Evolutionary conservation across 2,329 filamentous ascomycete genomes (phyloP), one percentile per base, ranked within the genome.

Genomic region (Conoideocrella luteorostrata): DNA sequence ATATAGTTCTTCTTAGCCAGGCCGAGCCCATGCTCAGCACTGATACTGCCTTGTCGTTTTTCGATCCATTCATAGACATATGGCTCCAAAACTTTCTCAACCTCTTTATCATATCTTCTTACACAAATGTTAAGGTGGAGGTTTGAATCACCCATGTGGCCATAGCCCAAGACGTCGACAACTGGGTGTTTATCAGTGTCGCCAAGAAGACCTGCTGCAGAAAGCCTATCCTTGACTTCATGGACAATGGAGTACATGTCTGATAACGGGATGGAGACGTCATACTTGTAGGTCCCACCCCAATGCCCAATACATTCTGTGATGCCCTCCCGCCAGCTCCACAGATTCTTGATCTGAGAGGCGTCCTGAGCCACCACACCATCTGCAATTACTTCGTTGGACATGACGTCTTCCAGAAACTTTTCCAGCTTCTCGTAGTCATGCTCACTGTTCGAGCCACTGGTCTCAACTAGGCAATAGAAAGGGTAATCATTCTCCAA

Each of bases 21-120:
- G 13, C 93, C 93, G 32, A 98, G 69, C 4, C 93, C 93, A 63
- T 98, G 93, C 69, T 98, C 93, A 39, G 93, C 93, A 59, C 89
- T 95, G 66, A 98, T 96, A 65, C 89, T 96, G 49, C 93, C 93
- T 50, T 84, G 84, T 37, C 86, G 78, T 70, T 88, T 80, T 56
- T 83, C 75, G 52, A 97, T 91, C 93, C 93, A 98, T 69, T 98
- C 89, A 61, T 96, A 98, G 20, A 98, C 88, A 68, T 86, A 98
- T 0, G 94, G 93, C 70, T 98, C 93, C 30, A 98, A 75, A 21
- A 79, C 73, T 65, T 86, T 79, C 69, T 98, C 93, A 21, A 98
- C 88, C 45, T 79, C 74, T 67, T 90, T 86, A 65, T 93, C 88
- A 65, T 93, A 97, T 48, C 83, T 71, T 48, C 90, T 73, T 15